Base-by-base conservation (phyloP, 208 protist species). In the Leishmania arabica region DNA sequence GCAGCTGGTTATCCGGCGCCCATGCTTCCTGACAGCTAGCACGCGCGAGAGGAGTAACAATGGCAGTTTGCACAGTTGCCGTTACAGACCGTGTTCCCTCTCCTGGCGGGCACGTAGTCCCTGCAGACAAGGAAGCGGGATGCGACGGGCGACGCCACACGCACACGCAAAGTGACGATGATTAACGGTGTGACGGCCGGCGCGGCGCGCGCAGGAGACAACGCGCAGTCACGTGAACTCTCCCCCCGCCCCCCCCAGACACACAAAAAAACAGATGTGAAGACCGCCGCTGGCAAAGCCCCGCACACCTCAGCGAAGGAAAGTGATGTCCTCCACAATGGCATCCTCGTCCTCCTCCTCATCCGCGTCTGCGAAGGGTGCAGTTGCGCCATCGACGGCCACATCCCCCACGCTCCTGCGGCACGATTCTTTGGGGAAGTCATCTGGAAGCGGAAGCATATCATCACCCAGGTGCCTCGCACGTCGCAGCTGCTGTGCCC, bases 321-420 rank as follows among this genome's bases (percentile, higher is more conserved):
- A 47, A 2, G 89, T 90, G 60, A 91, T 93, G 62, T 91, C 88
- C 77, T 93, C 87, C 54, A 91, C 78, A 45, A 92, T 90, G 45
- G 62, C 42, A 66, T 89, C 88, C 4, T 86, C 80, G 27, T 77
- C 75, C 21, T 72, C 75, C 49, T 81, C 83, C 17, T 73, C 82
- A 3, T 56, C 81, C 34, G 34, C 70, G 0, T 60, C 54, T 19
- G 77, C 66, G 24, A 81, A 53, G 54, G 47, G 21, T 24, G 53
- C 21, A 37, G 37, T 13, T 1, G 37, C 37, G 27, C 37, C 65
- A 37, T 58, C 77, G 19, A 72, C 76, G 47, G 37, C 31, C 60
- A 66, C 77, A 15, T 69, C 27, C 13, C 11, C 51, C 17, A 54
- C 71, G 31, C 37, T 7, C 49, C 51, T 47, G 42, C 40, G 53